phyloP scores from a whole-genome alignment of 176 grass and related monocot species.

The Miscanthus lutarioriparius region DNA sequence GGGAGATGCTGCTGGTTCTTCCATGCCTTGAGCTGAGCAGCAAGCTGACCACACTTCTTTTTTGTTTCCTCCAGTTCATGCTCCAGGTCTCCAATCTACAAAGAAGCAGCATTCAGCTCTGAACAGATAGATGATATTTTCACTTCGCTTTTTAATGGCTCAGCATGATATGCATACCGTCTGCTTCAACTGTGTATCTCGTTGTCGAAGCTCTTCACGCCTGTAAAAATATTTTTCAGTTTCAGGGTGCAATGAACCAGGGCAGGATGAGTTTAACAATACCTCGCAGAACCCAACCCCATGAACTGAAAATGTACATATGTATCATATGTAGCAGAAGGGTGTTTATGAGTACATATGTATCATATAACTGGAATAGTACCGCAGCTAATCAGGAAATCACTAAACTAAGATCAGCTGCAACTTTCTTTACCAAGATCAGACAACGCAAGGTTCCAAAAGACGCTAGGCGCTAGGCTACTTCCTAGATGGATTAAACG shows the following conservation, averaged over 20 bases:
- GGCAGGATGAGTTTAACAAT: constrained; percentile 16
- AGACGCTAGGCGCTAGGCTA: no score
- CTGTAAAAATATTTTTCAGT: constrained; percentile 49
- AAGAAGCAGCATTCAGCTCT: constrained; percentile 21
- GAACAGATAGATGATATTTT: constrained; percentile 14
- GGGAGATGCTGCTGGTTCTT: constrained; percentile 34
- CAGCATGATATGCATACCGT: constrained; percentile 52
- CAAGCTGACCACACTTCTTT: constrained; percentile 57
- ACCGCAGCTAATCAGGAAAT: background rate
- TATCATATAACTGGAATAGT: background rate
- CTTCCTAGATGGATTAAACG: no score
- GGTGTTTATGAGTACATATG: no score
- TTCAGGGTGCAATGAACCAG: constrained; percentile 12
- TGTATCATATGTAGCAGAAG: no score
- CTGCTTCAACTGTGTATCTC: constrained; percentile 61
- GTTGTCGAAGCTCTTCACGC: constrained; percentile 68
- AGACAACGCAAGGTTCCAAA: no score
- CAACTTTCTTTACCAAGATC: no score
- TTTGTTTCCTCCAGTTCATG: constrained; percentile 74
- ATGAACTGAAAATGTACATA: constrained; percentile 7
- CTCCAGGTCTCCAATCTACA: constrained; percentile 72
- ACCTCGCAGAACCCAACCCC: background rate
- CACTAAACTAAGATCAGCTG: background rate
- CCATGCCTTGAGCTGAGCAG: constrained; percentile 42
- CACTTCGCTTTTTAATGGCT: background rate